Base-by-base conservation (phyloP, 1,139 yeast genomes). In the Hyphopichia burtonii region DNA sequence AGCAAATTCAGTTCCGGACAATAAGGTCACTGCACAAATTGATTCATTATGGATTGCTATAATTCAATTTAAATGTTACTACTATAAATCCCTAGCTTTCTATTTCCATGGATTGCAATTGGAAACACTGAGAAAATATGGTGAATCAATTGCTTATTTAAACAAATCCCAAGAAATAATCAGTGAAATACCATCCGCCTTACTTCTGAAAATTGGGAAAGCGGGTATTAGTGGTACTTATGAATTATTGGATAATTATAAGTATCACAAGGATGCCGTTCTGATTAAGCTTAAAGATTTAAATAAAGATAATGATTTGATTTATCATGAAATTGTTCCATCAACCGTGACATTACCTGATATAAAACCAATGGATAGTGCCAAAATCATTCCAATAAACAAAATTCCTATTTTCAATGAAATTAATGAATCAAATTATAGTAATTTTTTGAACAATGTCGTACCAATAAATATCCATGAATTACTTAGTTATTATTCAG, bases 391-490 rank as follows among this genome's bases (percentile, higher is more conserved):
- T 3, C 75, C 83, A 5, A 69, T 88, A 54, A 63, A 57, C 42
- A 58, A 67, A 25, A 69, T 65, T 36, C 48, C 56, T 7, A 36
- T 56, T 7, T 69, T 72, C 48, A 61, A 63, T 39, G 68, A 65
- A 45, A 57, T 69, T n/a, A 80, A 78, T 44, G 82, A 80, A 27
- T 78, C 79, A 44, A 81, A 80, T 48, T 74, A 80, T 36, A 65
- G 70, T 22, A 71, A 73, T 41, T 73, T 93, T 39, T 88, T 86
- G 61, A 84, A 76, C 42, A 86, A 84, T 49, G 87, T 93, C 20
- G 83, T 93, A 8, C 98, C 99, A 2, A 71, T 90, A 54, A 80
- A 83, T 36, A 88, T 91, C 30, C 96, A 90, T 58, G 96, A 91
- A 58, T 81, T 87, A 53, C 78, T 88, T 43, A 88, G 96, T 52